These are phyloP conservation scores for Emericellopsis cladophorae DNA, from an alignment of 2,329 filamentous ascomycete genomes.

Conservation along the genomic window DNA sequence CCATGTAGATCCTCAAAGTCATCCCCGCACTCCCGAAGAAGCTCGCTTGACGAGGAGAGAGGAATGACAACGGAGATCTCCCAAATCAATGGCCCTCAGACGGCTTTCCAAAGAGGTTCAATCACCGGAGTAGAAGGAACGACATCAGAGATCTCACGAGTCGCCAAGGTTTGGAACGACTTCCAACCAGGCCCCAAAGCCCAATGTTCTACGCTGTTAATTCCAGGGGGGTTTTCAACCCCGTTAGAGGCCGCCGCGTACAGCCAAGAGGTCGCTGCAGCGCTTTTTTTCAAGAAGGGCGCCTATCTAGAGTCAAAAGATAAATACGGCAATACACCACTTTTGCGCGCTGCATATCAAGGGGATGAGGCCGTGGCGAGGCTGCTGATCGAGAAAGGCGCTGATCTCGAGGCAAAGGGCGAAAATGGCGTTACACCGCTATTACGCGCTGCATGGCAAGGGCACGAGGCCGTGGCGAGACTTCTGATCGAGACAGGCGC, in stretches of 20 bases:
- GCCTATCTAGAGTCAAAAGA: conserved; percentile 7
- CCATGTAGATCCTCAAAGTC: too few relatives aligned
- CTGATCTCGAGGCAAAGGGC: conserved; percentile 7
- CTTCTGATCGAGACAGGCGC: conserved; percentile 8
- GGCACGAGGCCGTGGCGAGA: conserved; percentile 7
- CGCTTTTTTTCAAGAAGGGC: conserved; percentile 6
- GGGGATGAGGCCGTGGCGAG: conserved; percentile 1
- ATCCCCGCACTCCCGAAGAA: too few relatives aligned
- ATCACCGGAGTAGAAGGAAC: too few relatives aligned
- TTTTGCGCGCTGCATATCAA: conserved; percentile 5
- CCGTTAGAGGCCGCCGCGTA: not conserved
- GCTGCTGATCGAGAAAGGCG: conserved; percentile 6
- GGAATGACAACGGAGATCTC: too few relatives aligned
- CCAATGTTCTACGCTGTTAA: too few relatives aligned
- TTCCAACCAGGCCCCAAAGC: too few relatives aligned
- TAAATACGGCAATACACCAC: conserved; percentile 6
- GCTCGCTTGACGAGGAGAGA: too few relatives aligned
- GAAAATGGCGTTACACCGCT: conserved; percentile 7
- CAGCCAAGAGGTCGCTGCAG: conserved; percentile 1
- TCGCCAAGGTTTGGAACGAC: too few relatives aligned
- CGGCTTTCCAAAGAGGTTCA: too few relatives aligned
- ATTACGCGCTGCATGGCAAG: conserved; percentile 6
- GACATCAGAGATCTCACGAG: too few relatives aligned
- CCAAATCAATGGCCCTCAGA: too few relatives aligned
- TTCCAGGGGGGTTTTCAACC: too few relatives aligned